Evolutionary conservation across 345 rosid genomes (phyloP).

Genomic region (Cardamine chenopodiifolia): DNA sequence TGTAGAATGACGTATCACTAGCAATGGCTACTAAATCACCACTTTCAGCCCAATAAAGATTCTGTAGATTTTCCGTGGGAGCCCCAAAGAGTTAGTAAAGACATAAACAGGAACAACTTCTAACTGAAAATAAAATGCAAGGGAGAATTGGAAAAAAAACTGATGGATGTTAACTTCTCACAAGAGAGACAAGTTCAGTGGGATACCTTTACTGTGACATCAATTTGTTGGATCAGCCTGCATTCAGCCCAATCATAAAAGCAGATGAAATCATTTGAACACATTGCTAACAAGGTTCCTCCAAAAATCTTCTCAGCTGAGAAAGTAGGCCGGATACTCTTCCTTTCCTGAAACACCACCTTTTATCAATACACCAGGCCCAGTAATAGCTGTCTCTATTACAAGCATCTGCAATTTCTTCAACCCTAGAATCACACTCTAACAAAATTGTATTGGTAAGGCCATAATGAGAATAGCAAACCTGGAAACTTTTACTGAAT

Average conservation of each 20-base stretch:
- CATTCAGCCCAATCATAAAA: slow-evolving; percentile 99
- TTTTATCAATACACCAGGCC: slow-evolving; percentile 30
- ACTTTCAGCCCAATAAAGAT: slow-evolving; percentile 99
- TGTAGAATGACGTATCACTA: slow-evolving; percentile 94
- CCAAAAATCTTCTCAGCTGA: slow-evolving; percentile 90
- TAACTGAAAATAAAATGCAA: not conserved
- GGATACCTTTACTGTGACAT: slow-evolving; percentile 91
- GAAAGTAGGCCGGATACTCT: slow-evolving; percentile 87
- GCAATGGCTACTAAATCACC: slow-evolving; percentile 98
- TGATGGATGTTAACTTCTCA: slow-evolving; percentile 14
- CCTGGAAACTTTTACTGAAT: slow-evolving; percentile 95
- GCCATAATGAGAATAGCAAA: slow-evolving; percentile 36
- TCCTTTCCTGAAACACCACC: slow-evolving; percentile 70
- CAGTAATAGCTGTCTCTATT: slow-evolving; percentile 8
- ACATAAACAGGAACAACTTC: slow-evolving; percentile 21
- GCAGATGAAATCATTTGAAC: slow-evolving; percentile 96
- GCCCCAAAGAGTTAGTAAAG: slow-evolving; percentile 20
- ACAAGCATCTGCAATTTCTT: slow-evolving; percentile 4
- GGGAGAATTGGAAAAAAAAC: not conserved
- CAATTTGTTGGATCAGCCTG: slow-evolving; percentile 92
- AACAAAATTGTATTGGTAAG: not conserved
- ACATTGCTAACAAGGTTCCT: slow-evolving; percentile 90
- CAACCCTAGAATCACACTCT: slow-evolving; percentile 4
- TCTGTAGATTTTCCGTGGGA: slow-evolving; percentile 52
- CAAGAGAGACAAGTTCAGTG: slow-evolving; percentile 3